A percentile compares a stretch with the other conserved stretches of the same genome.
Evolutionary conservation across 1,139 yeast genomes (phyloP).

Genomic region (Kodamaea sp.): DNA sequence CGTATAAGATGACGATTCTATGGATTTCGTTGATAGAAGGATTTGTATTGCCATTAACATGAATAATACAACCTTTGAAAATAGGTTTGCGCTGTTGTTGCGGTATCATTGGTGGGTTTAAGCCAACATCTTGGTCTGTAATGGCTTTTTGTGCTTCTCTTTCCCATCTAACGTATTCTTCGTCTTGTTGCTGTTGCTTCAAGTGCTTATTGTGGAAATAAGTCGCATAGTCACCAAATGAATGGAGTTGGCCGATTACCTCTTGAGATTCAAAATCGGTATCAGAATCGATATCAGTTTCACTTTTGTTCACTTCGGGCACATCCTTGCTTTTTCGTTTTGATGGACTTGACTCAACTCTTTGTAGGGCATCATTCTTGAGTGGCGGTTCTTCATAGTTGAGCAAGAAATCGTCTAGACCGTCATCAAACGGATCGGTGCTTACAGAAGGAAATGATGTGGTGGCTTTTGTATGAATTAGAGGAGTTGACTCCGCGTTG

Average conservation of each 20-base stretch:
- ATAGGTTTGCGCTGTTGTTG: constrained; percentile 24
- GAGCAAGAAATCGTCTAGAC: constrained; percentile 27
- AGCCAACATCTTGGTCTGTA: constrained; percentile 16
- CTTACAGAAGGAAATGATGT: constrained; percentile 14
- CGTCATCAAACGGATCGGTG: constrained; percentile 42
- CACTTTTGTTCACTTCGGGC: constrained; percentile 1
- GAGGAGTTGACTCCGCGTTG: constrained; percentile 12
- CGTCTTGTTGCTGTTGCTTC: constrained; percentile 70
- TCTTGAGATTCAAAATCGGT: constrained; percentile 1
- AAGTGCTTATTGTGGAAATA: constrained; percentile 65
- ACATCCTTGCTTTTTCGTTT: constrained; percentile 5
- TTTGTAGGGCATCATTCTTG: constrained; percentile 4
- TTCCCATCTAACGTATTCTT: constrained; percentile 49
- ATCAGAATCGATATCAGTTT: not conserved
- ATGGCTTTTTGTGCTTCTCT: constrained; percentile 23
- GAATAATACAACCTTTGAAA: constrained; percentile 61
- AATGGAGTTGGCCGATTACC: constrained; percentile 34
- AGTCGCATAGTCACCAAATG: constrained; percentile 66
- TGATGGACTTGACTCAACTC: not conserved
- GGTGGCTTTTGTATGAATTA: not conserved
- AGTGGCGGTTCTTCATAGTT: constrained; percentile 1
- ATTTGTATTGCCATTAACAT: constrained; percentile 81
- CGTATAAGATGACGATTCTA: constrained; percentile 66
- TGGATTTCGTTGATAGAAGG: constrained; percentile 76
- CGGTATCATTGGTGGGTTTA: constrained; percentile 10